These are phyloP conservation scores for Tricholoma sp. DNA, from an alignment of 768 basidiomycete species.

Conservation along the genomic window DNA sequence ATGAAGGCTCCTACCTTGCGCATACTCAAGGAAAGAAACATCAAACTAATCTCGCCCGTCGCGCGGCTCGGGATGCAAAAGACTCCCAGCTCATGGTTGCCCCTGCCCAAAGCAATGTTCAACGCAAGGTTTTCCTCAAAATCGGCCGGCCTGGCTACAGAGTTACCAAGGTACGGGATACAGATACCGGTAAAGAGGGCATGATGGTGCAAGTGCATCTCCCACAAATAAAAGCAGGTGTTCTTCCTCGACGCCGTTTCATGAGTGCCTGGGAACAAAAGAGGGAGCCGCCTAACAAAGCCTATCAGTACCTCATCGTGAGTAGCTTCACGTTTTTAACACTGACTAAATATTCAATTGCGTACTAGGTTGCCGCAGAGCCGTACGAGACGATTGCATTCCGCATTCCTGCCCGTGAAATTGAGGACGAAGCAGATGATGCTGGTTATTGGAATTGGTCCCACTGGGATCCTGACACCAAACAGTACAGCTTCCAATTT, in stretches of 20 bases:
- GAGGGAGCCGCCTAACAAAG: constrained; percentile 89
- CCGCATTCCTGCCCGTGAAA: constrained; percentile 94
- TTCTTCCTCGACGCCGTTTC: constrained; percentile 82
- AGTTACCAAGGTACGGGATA: constrained; percentile 94
- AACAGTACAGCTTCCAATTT: constrained; percentile 97
- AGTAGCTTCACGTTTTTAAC: constrained; percentile 26
- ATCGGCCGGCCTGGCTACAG: constrained; percentile 94
- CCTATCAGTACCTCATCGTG: constrained; percentile 96
- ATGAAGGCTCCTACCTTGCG: constrained; percentile 97
- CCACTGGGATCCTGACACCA: constrained; percentile 99
- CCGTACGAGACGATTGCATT: constrained; percentile 99
- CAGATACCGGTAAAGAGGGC: constrained; percentile 87
- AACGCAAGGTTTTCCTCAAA: constrained; percentile 94
- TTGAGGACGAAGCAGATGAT: constrained; percentile 91
- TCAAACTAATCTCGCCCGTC: constrained; percentile 95
- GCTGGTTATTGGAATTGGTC: constrained; percentile 96
- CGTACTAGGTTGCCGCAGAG: constrained; percentile 88
- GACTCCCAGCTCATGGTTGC: constrained; percentile 89
- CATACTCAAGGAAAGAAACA: constrained; percentile 99
- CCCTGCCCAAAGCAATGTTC: constrained; percentile 71
- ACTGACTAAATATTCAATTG: constrained; percentile 22
- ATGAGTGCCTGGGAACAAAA: constrained; percentile 99
- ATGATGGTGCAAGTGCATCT: constrained; percentile 97
- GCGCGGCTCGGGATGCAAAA: constrained; percentile 96
- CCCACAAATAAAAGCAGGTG: constrained; percentile 86